Percentiles rank a stretch among this genome's conserved stretches.
Evolutionary conservation across 2,329 filamentous ascomycete species (phyloP).

Genomic region (Stagonosporopsis rhizophila): DNA sequence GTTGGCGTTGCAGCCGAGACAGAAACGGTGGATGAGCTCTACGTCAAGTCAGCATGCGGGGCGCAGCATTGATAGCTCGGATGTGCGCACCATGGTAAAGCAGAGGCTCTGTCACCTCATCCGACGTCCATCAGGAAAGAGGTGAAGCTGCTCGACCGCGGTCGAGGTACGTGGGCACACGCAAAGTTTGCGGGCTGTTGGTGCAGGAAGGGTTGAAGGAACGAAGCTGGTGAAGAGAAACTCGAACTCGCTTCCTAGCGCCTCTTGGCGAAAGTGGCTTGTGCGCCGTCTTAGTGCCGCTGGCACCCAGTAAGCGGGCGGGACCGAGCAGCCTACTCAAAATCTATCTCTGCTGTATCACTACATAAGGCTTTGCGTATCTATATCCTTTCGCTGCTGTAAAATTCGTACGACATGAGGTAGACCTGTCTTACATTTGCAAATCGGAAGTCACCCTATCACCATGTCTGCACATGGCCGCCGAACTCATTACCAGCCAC

Average conservation of each 20-base stretch:
- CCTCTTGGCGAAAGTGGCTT: constrained; percentile 26
- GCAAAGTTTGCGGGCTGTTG: constrained; percentile 40
- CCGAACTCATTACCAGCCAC: constrained; percentile 81
- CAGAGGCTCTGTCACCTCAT: constrained; percentile 41
- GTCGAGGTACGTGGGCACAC: constrained; percentile 38
- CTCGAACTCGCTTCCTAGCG: constrained; percentile 37
- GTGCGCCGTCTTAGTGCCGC: constrained; percentile 7
- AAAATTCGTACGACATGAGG: constrained; percentile 18
- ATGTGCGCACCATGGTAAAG: constrained; percentile 46
- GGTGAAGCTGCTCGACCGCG: constrained; percentile 40
- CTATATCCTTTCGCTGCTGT: constrained; percentile 15
- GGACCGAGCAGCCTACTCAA: constrained; percentile 23
- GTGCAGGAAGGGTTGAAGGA: constrained; percentile 30
- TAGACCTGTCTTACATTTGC: background rate
- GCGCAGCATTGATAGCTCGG: constrained; percentile 1
- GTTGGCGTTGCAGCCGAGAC: constrained; percentile 75
- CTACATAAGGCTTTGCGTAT: constrained; percentile 25
- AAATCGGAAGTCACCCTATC: background rate
- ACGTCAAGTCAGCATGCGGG: constrained; percentile 28
- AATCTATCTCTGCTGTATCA: constrained; percentile 25
- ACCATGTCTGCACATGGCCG: constrained; percentile 36
- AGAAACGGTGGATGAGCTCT: constrained; percentile 72
- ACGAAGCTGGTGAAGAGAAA: constrained; percentile 34
- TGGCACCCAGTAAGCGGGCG: constrained; percentile 21
- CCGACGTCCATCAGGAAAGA: constrained; percentile 46